Base-by-base conservation (phyloP, 2,329 filamentous ascomycete genomes). In the Calonectria pseudoreteaudii region DNA sequence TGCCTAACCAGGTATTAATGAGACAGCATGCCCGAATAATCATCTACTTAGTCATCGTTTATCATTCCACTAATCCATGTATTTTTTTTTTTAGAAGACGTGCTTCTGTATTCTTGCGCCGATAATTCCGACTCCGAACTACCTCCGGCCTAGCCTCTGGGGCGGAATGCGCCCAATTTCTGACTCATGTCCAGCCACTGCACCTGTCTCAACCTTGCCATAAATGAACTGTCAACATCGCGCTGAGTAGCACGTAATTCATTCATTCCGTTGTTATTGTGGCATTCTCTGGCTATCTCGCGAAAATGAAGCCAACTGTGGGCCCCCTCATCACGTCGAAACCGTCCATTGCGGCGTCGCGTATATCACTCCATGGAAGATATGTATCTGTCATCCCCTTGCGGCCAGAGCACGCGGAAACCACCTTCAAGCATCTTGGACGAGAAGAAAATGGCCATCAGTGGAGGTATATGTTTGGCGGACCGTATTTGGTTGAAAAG, bases 401-500 rank as follows among this genome's bases (percentile, higher is more conserved):
- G 0, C 41, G 75, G 2, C 60, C 74, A 0, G 73, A 74, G 18
- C 83, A 86, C 30, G 79, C 82, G 0, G 47, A 78, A 5, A 62
- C 78, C 2, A 78, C 82, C 6, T 85, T 78, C 77, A 78, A 77
- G 44, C 80, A 85, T 53, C 79, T 86, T 3, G 83, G 83, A 1
- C 79, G 84, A 5, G 72, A 76, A 0, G 77, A 80, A 13, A 85
- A 85, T 5, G 76, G 74, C 0, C 73, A 78, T 36, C 78, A 78
- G 1, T 86, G 85, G 85, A 84, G 82, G 0, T 85, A 85, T 31
- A 79, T 86, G 77, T 72, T 83, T 18, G 71, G 72, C 1, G 77
- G 76, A 0, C 82, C 81, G 0, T 82, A 80, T 11, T 60, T 75
- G 8, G 74, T 75, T 0, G 56, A 71, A 16, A 38, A 73, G 0